phyloP scores from a whole-genome alignment of 108 stramenopile species.

The Cylindrotheca fusiformis region DNA sequence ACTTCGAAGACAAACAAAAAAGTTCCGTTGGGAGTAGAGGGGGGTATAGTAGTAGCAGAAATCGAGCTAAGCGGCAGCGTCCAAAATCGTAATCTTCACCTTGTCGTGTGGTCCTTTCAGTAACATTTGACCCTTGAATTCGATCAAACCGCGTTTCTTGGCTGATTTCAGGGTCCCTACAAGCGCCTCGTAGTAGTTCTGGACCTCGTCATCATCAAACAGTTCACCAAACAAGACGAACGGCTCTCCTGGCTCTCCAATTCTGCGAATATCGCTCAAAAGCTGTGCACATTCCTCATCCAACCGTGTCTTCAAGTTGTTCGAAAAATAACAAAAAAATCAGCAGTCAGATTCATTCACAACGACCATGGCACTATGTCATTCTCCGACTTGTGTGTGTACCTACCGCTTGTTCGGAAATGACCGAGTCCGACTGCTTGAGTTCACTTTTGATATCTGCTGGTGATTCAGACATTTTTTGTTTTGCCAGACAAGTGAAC shows the following conservation, averaged over 20 bases:
- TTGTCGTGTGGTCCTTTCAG: conserved; percentile 83
- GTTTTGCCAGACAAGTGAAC: not conserved
- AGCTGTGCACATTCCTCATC: conserved; percentile 60
- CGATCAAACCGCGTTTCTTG: conserved; percentile 75
- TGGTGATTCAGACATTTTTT: not conserved
- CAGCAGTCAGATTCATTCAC: not conserved
- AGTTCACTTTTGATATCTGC: conserved; percentile 11
- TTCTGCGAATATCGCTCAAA: conserved; percentile 52
- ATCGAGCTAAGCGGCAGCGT: too few species aligned
- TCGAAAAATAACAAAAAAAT: not conserved
- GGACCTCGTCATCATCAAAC: conserved; percentile 80
- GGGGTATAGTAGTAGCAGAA: too few species aligned
- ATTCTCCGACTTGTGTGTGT: too few species aligned
- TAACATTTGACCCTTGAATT: conserved; percentile 83
- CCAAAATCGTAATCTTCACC: conserved; percentile 62
- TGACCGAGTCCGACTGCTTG: conserved; percentile 14
- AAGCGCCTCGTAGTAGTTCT: conserved; percentile 82
- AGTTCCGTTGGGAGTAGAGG: too few species aligned
- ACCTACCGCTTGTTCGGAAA: conserved; percentile 35
- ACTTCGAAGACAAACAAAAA: too few species aligned
- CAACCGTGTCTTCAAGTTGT: conserved; percentile 31
- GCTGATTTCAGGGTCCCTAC: conserved; percentile 86
- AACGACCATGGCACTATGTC: too few species aligned
- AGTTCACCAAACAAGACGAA: conserved; percentile 69
- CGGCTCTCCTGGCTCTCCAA: conserved; percentile 47